Evolutionary conservation across 139 green algal genomes (phyloP), one percentile per base, ranked within the genome.

Genomic region (Chlamydomonas urium): DNA sequence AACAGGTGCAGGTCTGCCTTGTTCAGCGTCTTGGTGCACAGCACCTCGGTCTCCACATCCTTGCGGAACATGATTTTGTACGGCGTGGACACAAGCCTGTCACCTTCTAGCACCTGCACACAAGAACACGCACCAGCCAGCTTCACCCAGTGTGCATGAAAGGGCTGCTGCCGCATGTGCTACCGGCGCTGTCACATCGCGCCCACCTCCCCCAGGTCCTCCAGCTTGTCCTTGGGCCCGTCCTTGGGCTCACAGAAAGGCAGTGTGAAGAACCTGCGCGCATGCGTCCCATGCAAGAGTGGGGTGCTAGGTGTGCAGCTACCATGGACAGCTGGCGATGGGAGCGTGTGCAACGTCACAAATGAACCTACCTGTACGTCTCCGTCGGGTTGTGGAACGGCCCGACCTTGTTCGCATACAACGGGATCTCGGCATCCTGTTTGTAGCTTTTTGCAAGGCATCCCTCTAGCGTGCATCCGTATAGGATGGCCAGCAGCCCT

Each of bases 231-330:
- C 50, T 93, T 77, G 61, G 91, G 89, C 57, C 80, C 86, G 14
- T 85, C 83, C 26, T 84, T 75, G 0, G 90, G 90, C 36, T 84
- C 79, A 82, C 95, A 99, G 75, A 99, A 98, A 6, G 95, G 91
- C 5, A 63, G 66, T 17, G 24, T 10, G 29, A 61, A 63, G 42
- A 48, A 73, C 47, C 47, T 73, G 66, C 24, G 4, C n/a, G n/a
- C n/a, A n/a, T n/a, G n/a, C n/a, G n/a, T n/a, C n/a, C n/a, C n/a
- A n/a, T n/a, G n/a, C n/a, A n/a, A n/a, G n/a, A n/a, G n/a, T n/a
- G n/a, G n/a, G n/a, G n/a, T n/a, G n/a, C n/a, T n/a, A n/a, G n/a
- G n/a, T n/a, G n/a, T n/a, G n/a, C n/a, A n/a, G n/a, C n/a, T n/a
- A n/a, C n/a, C n/a, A n/a, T n/a, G n/a, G n/a, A n/a, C n/a, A n/a